Percentiles rank a stretch among this genome's conserved stretches.
Conservation (phyloP, 2,329 filamentous ascomycete species). For the Hypoxylon sp. region DNA sequence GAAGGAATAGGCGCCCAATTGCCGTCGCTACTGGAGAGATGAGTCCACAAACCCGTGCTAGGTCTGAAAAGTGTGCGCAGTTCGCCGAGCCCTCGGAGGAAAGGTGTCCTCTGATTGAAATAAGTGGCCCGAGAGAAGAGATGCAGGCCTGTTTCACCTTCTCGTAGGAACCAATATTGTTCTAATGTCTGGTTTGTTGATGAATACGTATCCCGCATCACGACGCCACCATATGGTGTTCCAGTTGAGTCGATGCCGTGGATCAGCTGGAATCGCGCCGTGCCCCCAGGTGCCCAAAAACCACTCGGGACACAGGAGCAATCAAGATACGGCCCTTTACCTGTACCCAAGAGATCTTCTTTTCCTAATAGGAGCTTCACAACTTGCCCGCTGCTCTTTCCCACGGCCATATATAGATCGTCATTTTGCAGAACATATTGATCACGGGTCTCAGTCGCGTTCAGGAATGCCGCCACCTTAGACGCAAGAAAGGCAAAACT, state of each 20-base stretch:
- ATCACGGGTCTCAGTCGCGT: constrained; percentile 54
- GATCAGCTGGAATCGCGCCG: constrained; percentile 65
- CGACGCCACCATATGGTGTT: constrained; percentile 69
- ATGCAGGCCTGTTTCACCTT: constrained; percentile 74
- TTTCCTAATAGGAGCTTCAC: constrained; percentile 55
- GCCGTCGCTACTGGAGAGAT: constrained; percentile 68
- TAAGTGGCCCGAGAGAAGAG: constrained; percentile 72
- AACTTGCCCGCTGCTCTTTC: constrained; percentile 56
- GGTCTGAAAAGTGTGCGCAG: constrained; percentile 73
- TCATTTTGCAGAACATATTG: constrained; percentile 56
- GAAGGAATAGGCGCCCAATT: constrained; percentile 68
- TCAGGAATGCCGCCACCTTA: constrained; percentile 43
- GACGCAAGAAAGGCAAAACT: constrained; percentile 11
- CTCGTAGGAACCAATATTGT: constrained; percentile 75
- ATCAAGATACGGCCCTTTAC: constrained; percentile 70
- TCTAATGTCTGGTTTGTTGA: constrained; percentile 71
- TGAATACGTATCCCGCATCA: constrained; percentile 71
- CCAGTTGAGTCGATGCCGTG: constrained; percentile 65
- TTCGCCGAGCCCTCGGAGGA: constrained; percentile 71
- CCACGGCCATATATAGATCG: constrained; percentile 55
- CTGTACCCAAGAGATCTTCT: constrained; percentile 66
- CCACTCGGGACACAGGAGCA: constrained; percentile 72
- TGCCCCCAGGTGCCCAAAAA: constrained; percentile 70
- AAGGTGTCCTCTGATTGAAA: constrained; percentile 68
- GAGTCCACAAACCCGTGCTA: constrained; percentile 72